Evolutionary conservation across 768 basidiomycete genomes (phyloP).

Genomic region (Cyathus striatus): DNA sequence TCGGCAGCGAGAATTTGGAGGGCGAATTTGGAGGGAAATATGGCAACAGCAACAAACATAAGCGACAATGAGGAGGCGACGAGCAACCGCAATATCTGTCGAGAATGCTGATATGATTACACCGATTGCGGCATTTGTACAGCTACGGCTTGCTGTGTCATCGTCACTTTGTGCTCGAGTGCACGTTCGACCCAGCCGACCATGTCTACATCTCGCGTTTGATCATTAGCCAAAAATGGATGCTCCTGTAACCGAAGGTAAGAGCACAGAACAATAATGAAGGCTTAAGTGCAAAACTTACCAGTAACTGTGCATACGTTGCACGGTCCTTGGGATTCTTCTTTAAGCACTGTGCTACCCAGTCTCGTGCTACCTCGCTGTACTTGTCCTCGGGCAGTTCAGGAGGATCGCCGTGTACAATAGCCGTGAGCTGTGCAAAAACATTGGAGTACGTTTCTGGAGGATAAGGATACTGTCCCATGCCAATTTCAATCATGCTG

Average conservation of each 20-base stretch:
- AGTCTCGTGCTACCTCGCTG: conserved; percentile 69
- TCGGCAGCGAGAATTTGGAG: too few relatives aligned
- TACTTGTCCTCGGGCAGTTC: conserved; percentile 71
- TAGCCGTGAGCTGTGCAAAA: conserved; percentile 93
- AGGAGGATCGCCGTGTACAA: conserved; percentile 92
- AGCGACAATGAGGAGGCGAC: too few relatives aligned
- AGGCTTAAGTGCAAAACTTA: conserved; percentile 27
- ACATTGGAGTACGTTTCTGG: conserved; percentile 97
- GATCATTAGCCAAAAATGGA: conserved; percentile 69
- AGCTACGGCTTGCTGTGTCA: conserved; percentile 5
- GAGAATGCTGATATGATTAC: background rate
- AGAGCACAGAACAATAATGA: conserved; percentile 1
- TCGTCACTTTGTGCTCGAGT: conserved; percentile 17
- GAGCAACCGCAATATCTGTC: too few relatives aligned
- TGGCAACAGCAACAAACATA: too few relatives aligned
- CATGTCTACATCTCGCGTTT: conserved; percentile 72
- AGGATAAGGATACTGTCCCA: conserved; percentile 92
- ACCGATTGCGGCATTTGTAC: conserved; percentile 13
- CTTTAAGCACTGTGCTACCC: conserved; percentile 73
- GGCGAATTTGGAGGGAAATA: too few relatives aligned
- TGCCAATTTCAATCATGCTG: conserved; percentile 87
- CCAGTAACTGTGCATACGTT: conserved; percentile 79
- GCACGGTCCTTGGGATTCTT: conserved; percentile 79
- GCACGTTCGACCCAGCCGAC: conserved; percentile 70
- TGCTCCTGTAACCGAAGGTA: conserved; percentile 46